Evolutionary conservation across 371 early-diverging fungal genomes (phyloP).

Genomic region (Mortierella polycephala): DNA sequence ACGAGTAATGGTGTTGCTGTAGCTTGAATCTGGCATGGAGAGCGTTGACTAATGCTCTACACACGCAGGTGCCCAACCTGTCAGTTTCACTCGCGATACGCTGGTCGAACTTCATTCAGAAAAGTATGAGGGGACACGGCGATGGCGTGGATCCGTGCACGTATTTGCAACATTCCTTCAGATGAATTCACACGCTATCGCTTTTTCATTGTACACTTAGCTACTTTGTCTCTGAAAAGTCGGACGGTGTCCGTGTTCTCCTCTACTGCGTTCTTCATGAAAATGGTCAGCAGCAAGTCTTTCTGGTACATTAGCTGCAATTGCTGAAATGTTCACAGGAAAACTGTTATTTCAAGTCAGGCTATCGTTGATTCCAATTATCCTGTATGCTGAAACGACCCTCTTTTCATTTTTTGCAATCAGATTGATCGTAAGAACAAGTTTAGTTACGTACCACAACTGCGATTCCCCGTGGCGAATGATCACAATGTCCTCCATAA

Average conservation of each 20-base stretch:
- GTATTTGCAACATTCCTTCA: background rate
- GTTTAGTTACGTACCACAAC: conserved; percentile 69
- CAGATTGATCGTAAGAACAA: conserved; percentile 92
- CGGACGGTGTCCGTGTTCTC: conserved; percentile 95
- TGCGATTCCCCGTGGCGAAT: conserved; percentile 76
- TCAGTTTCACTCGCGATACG: conserved; percentile 82
- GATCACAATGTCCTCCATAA: conserved; percentile 65
- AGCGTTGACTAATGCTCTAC: background rate
- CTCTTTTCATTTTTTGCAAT: background rate
- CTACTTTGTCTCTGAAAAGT: conserved; percentile 98
- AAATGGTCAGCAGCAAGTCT: conserved; percentile 65
- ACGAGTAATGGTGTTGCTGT: background rate
- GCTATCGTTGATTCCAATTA: no score
- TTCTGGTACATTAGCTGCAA: conserved; percentile 61
- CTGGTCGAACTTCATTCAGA: conserved; percentile 79
- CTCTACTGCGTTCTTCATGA: conserved; percentile 67
- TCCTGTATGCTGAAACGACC: no score
- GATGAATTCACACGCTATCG: background rate
- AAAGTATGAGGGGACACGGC: conserved; percentile 62
- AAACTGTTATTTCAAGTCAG: no score
- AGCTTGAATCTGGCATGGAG: background rate
- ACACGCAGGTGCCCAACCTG: conserved; percentile 90
- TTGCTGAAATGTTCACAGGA: background rate
- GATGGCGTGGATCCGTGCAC: background rate
- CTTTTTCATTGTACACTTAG: conserved; percentile 36